Conservation (phyloP, 2,329 filamentous ascomycete genomes). For the Mycosphaerella sp. region DNA sequence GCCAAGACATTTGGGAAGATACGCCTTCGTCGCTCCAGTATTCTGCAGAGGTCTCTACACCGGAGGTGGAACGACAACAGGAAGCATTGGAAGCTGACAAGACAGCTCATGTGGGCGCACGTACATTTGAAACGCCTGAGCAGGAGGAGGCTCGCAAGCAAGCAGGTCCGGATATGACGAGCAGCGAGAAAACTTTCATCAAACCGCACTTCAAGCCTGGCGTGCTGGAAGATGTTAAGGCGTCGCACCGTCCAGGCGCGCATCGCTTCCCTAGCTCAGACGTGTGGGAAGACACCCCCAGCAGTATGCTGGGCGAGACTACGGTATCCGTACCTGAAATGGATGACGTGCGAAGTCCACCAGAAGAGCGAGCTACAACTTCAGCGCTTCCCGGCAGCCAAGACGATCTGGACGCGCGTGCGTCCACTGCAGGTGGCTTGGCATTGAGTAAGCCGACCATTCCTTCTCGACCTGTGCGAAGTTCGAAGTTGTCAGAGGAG, state of each 20-base stretch:
- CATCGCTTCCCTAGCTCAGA: constrained; percentile 83
- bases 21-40: constrained; percentile 76
- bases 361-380: constrained; percentile 23
- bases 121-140: constrained; percentile 42
- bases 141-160: constrained; percentile 47
- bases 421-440: constrained; percentile 20
- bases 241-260: constrained; percentile 49
- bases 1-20: constrained; percentile 96
- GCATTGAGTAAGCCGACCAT: constrained; percentile 23
- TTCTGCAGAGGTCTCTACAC: constrained; percentile 73
- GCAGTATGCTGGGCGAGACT: constrained; percentile 72
- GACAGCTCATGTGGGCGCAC: constrained; percentile 21
- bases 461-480: constrained; percentile 28
- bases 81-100: constrained; percentile 26
- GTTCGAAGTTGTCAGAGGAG: constrained; percentile 30
- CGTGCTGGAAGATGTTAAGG: constrained; percentile 46
- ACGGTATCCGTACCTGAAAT: constrained; percentile 49
- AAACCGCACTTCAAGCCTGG: constrained; percentile 53
- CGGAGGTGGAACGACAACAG: constrained; percentile 46
- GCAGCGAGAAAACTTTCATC: constrained; percentile 47
- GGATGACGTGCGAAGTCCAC: constrained; percentile 28
- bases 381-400: constrained; percentile 15
- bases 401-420: constrained; percentile 14
- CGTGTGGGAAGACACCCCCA: constrained; percentile 90
- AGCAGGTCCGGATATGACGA: constrained; percentile 32